These are phyloP conservation scores for Cladosporium sp. DNA, from an alignment of 2,329 filamentous ascomycete genomes.

Conservation along the genomic window DNA sequence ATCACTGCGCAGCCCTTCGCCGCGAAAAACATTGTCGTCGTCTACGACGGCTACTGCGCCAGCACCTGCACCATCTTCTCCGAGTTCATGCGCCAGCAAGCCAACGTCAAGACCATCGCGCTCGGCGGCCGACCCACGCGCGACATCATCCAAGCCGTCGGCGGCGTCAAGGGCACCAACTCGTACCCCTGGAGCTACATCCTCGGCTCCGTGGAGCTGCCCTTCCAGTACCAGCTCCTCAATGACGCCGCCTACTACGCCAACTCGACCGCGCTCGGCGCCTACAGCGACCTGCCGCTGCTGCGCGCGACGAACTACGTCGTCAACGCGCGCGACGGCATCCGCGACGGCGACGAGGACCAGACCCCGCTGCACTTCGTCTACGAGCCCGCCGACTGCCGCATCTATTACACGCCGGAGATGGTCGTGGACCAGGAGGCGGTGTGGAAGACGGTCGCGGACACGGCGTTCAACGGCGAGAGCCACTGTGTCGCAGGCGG, in stretches of 20 bases:
- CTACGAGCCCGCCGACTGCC: conserved; percentile 44
- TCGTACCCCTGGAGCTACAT: conserved; percentile 22
- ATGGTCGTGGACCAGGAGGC: conserved; percentile 44
- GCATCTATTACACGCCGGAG: conserved; percentile 46
- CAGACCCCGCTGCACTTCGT: conserved; percentile 45
- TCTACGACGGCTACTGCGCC: conserved; percentile 41
- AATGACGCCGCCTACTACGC: conserved; percentile 23
- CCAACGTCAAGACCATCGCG: conserved; percentile 36
- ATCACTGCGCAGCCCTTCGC: conserved; percentile 47
- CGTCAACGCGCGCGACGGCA: conserved; percentile 28
- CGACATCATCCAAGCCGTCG: conserved; percentile 40
- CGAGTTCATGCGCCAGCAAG: conserved; percentile 42
- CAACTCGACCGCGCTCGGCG: conserved; percentile 22
- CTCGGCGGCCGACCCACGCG: conserved; percentile 37
- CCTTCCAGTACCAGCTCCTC: conserved; percentile 21
- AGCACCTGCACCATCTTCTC: conserved; percentile 42
- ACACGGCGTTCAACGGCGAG: conserved; percentile 26
- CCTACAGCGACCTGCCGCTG: conserved; percentile 23
- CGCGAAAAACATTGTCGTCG: conserved; percentile 52
- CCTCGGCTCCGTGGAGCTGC: conserved; percentile 15
- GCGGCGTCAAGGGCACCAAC: conserved; percentile 40
- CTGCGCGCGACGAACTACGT: conserved; percentile 19
- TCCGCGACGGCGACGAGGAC: conserved; percentile 29
- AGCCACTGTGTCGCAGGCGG: conserved; percentile 29
- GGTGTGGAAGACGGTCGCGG: conserved; percentile 40